Evolutionary conservation across 495 filamentous ascomycete genomes (phyloP).

Genomic region (Lasiosphaeriaceae sp.): DNA sequence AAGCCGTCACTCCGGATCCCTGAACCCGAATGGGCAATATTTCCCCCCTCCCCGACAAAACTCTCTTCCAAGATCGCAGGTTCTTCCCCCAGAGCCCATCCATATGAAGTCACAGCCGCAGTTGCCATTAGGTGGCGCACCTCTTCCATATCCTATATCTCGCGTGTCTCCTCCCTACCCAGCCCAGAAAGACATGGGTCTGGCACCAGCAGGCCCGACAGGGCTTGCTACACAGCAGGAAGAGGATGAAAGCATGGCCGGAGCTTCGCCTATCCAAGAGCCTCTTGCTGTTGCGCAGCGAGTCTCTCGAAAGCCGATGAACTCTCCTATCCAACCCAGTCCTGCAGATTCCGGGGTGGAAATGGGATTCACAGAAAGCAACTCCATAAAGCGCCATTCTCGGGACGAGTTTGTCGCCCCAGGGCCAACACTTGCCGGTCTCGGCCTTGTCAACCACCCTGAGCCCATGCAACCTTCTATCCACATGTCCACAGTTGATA

Average conservation of each 20-base stretch:
- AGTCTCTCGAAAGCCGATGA: slow-evolving; percentile 15
- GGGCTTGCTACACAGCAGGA: background rate
- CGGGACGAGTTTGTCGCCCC: slow-evolving; percentile 15
- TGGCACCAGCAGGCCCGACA: background rate
- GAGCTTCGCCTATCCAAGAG: slow-evolving; percentile 30
- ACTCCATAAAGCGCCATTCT: slow-evolving; percentile 16
- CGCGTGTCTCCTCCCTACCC: slow-evolving; percentile 3
- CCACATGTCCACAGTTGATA: slow-evolving; percentile 14
- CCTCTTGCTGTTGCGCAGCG: slow-evolving; percentile 32
- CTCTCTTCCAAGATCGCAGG: slow-evolving; percentile 20
- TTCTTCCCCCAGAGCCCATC: slow-evolving; percentile 20
- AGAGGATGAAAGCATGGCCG: slow-evolving; percentile 22
- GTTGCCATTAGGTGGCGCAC: too few relatives aligned
- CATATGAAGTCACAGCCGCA: slow-evolving; percentile 13
- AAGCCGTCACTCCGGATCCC: slow-evolving; percentile 13
- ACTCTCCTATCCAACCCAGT: slow-evolving; percentile 20
- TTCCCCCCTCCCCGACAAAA: slow-evolving; percentile 26
- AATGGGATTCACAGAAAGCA: slow-evolving; percentile 19
- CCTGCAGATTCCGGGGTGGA: slow-evolving; percentile 24
- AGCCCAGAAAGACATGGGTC: background rate
- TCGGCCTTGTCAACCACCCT: slow-evolving; percentile 16
- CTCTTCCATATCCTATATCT: too few relatives aligned
- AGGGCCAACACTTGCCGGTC: slow-evolving; percentile 12
- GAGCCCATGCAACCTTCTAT: slow-evolving; percentile 19
- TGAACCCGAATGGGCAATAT: slow-evolving; percentile 10